Conservation (phyloP, 805 yeast genomes). For the Candida corydali region DNA sequence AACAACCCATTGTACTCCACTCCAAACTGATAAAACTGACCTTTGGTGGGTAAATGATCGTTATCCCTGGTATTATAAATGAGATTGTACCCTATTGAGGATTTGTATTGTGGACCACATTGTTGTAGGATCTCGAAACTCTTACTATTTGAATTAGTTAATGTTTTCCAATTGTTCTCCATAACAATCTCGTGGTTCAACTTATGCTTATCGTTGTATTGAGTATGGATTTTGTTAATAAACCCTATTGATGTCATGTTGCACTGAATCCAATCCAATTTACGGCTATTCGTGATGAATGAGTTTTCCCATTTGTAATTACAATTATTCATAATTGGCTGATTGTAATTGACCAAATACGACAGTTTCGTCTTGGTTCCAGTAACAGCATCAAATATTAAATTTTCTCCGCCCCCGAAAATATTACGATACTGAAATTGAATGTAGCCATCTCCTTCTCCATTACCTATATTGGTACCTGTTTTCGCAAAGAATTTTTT, state of each 20-base stretch:
- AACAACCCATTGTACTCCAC: conserved; percentile 32
- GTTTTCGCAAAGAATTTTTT: conserved; percentile 79
- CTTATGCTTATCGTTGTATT: conserved; percentile 14
- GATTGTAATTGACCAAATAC: conserved; percentile 44
- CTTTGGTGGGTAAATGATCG: conserved; percentile 39
- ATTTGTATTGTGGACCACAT: conserved; percentile 45
- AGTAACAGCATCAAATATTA: conserved; percentile 48
- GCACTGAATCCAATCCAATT: conserved; percentile 46
- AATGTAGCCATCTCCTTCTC: conserved; percentile 93
- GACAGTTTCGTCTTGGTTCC: conserved; percentile 50
- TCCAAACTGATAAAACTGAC: conserved; percentile 34
- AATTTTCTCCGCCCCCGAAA: conserved; percentile 54
- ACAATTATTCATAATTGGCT: conserved; percentile 42
- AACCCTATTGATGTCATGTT: conserved; percentile 43
- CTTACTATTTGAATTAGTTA: conserved; percentile 26
- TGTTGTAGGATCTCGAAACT: conserved; percentile 30
- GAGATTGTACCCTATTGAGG: conserved; percentile 36
- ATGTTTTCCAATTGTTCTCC: conserved; percentile 40
- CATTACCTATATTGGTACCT: conserved; percentile 94
- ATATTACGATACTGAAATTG: conserved; percentile 58
- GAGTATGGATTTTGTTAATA: conserved; percentile 37
- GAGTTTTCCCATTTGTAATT: conserved; percentile 36
- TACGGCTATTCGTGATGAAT: conserved; percentile 40
- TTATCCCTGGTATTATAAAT: conserved; percentile 44
- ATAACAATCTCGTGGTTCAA: conserved; percentile 47